These are phyloP conservation scores for Auricularia sp. DNA, from an alignment of 768 basidiomycete species.

Conservation along the genomic window DNA sequence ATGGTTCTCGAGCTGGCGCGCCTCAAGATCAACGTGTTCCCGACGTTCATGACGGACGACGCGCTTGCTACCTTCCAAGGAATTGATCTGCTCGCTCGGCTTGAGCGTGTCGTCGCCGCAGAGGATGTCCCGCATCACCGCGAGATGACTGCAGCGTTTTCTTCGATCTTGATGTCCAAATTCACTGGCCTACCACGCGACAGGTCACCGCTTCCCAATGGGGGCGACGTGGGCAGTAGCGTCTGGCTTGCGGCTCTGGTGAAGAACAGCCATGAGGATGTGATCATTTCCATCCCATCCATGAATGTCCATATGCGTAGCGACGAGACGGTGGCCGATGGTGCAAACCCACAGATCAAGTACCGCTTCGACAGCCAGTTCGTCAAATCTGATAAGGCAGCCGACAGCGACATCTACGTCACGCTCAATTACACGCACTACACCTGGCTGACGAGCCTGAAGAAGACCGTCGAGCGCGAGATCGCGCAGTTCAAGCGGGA, in stretches of 20 bases:
- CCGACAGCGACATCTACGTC: constrained; percentile 67
- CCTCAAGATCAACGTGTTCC: constrained; percentile 65
- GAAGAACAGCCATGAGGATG: constrained; percentile 55
- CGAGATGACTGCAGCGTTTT: constrained; percentile 61
- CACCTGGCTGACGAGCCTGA: constrained; percentile 67
- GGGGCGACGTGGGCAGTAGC: constrained; percentile 28
- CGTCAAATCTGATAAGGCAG: constrained; percentile 36
- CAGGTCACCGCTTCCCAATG: constrained; percentile 30
- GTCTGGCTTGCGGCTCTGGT: constrained; percentile 54
- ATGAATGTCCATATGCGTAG: constrained; percentile 78
- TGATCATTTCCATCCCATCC: constrained; percentile 68
- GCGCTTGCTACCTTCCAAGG: constrained; percentile 72
- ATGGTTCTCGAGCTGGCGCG: constrained; percentile 59
- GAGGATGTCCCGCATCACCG: constrained; percentile 42
- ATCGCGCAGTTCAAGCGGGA: constrained; percentile 55
- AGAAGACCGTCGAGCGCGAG: constrained; percentile 65
- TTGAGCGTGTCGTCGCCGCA: constrained; percentile 52
- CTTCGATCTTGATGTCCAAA: constrained; percentile 66
- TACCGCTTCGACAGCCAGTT: constrained; percentile 72
- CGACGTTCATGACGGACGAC: constrained; percentile 64
- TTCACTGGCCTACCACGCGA: constrained; percentile 45
- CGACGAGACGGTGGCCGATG: constrained; percentile 33
- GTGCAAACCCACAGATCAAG: constrained; percentile 22
- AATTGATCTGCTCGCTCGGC: constrained; percentile 53
- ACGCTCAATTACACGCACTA: constrained; percentile 75